phyloP scores from a whole-genome alignment of 2,329 filamentous ascomycete species.

The Onygenales sp. region DNA sequence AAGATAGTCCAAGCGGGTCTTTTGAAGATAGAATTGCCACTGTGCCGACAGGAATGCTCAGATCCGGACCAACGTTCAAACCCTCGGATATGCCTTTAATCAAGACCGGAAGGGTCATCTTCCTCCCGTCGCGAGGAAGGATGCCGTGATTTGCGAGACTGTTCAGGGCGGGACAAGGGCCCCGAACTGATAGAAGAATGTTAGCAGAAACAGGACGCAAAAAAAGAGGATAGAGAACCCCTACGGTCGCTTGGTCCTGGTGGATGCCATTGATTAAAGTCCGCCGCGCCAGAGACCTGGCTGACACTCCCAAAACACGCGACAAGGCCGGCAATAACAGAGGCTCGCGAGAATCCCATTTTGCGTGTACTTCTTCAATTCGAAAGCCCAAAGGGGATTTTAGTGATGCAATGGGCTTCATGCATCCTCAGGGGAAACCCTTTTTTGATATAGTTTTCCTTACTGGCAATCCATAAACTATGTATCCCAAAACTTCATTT shows the following conservation, averaged over 20 bases:
- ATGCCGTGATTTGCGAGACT: slow-evolving; percentile 24
- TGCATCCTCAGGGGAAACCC: too few relatives aligned
- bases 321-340: not conserved
- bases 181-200: slow-evolving; percentile 7
- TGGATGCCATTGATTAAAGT: slow-evolving; percentile 4
- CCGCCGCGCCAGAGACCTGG: not conserved
- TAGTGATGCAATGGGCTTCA: too few relatives aligned
- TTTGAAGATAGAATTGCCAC: slow-evolving; percentile 14
- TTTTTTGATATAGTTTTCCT: too few relatives aligned
- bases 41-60: slow-evolving; percentile 17
- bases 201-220: not conserved
- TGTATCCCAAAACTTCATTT: too few relatives aligned
- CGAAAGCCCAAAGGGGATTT: not conserved
- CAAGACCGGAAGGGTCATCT: slow-evolving; percentile 19
- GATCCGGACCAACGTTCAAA: slow-evolving; percentile 23
- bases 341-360: not conserved
- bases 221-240: not conserved
- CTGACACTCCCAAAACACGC: not conserved
- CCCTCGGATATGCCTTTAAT: slow-evolving; percentile 16
- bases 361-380: not conserved
- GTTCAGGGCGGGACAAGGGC: slow-evolving; percentile 24
- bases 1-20: slow-evolving; percentile 12
- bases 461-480: too few relatives aligned
- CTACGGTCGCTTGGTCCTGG: slow-evolving; percentile 5
- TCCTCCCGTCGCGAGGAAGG: slow-evolving; percentile 23